Evolutionary conservation across 768 basidiomycete species (phyloP).

Genomic region (Agrocybe pediades): DNA sequence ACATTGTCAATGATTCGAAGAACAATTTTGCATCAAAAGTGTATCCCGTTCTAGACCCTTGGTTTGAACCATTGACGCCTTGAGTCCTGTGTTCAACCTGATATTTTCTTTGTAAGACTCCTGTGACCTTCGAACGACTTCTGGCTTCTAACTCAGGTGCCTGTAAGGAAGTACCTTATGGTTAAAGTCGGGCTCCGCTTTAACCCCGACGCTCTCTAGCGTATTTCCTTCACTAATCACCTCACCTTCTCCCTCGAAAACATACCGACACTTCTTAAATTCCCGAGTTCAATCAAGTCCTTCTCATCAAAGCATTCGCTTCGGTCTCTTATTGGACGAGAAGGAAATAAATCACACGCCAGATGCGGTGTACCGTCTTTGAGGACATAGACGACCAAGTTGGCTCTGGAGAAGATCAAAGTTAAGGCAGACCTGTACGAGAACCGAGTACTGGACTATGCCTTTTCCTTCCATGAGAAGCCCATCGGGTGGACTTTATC

Average conservation of each 20-base stretch:
- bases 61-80: no score
- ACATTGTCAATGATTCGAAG: no score
- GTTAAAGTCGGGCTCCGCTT: background rate
- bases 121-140: no score
- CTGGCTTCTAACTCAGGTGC: no score
- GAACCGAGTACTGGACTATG: background rate
- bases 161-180: no score
- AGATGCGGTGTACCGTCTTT: background rate
- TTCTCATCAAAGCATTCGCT: background rate
- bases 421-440: background rate
- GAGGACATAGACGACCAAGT: background rate
- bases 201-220: background rate
- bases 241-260: background rate
- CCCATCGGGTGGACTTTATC: background rate
- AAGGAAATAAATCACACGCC: background rate
- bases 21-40: no score
- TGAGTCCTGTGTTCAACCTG: no score
- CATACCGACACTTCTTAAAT: background rate
- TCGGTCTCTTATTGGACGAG: background rate
- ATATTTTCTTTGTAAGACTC: no score
- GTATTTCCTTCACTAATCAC: background rate
- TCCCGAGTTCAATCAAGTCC: no score
- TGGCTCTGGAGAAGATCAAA: background rate
- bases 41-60: no score
- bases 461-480: background rate